Percentiles rank a stretch among this genome's conserved stretches.
These are phyloP conservation scores for Tuber brumale DNA, from an alignment of 495 filamentous ascomycete genomes.

Conservation along the genomic window DNA sequence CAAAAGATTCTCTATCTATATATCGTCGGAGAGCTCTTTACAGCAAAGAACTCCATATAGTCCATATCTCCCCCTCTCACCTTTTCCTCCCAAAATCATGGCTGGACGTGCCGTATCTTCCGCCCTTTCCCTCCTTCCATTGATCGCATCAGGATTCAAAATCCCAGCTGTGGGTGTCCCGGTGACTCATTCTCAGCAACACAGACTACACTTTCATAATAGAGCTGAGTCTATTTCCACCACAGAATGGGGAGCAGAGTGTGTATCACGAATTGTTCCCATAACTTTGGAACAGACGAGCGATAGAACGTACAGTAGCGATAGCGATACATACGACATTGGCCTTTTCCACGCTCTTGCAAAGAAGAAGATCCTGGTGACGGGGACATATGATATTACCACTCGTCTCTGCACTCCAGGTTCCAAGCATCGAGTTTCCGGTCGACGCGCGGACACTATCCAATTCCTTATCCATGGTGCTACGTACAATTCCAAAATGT, in stretches of 20 bases:
- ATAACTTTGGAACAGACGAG: constrained; percentile 15
- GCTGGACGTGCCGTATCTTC: constrained; percentile 4
- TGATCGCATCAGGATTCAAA: constrained; percentile 1
- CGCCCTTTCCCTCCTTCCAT: constrained; percentile 6
- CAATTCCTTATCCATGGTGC: constrained; percentile 31
- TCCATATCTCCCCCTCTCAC: not conserved
- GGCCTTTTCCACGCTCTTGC: constrained; percentile 11
- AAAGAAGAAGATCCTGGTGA: constrained; percentile 11
- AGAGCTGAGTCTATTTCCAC: not conserved
- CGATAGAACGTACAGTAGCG: constrained; percentile 13
- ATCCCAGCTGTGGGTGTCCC: not conserved
- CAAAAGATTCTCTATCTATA: not conserved
- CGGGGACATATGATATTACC: constrained; percentile 15
- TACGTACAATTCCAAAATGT: constrained; percentile 30
- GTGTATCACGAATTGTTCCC: constrained; percentile 10
- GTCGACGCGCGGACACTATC: constrained; percentile 24
- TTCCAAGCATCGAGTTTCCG: constrained; percentile 4
- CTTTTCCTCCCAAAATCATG: not conserved
- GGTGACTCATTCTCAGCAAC: not conserved
- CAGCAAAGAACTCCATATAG: not conserved
- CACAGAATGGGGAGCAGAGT: constrained; percentile 10
- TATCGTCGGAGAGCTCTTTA: not conserved
- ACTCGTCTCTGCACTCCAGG: constrained; percentile 8
- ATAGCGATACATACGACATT: constrained; percentile 7
- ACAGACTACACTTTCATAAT: not conserved